Percentiles rank a stretch among this genome's conserved stretches.
These are phyloP conservation scores for Groenewaldozyma tartarivorans DNA, from an alignment of 805 yeast genomes.

Conservation along the genomic window DNA sequence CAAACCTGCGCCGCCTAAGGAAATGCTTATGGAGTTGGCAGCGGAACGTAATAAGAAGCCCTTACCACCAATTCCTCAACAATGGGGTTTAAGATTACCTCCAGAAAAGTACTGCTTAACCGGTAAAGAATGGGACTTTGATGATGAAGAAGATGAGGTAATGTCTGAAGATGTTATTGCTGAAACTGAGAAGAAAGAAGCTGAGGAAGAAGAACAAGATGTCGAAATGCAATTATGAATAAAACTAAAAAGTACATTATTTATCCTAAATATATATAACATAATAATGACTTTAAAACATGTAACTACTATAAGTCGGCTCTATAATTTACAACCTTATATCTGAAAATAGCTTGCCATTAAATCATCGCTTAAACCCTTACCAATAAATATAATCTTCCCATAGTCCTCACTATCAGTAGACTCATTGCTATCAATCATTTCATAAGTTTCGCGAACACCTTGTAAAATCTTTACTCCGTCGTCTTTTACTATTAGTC, in stretches of 20 bases:
- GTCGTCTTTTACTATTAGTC: constrained; percentile 36
- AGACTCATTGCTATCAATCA: constrained; percentile 36
- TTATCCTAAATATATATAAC: too few relatives aligned
- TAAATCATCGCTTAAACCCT: constrained; percentile 35
- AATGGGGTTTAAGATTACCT: constrained; percentile 88
- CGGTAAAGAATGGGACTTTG: constrained; percentile 64
- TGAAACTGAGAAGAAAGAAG: constrained; percentile 33
- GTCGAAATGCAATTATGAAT: constrained; percentile 3
- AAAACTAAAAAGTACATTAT: too few relatives aligned
- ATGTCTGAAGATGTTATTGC: constrained; percentile 19
- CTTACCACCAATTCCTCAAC: constrained; percentile 82
- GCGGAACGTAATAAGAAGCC: constrained; percentile 84
- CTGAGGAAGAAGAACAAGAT: constrained; percentile 1
- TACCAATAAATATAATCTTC: constrained; percentile 71
- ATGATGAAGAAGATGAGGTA: constrained; percentile 34
- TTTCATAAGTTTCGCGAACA: constrained; percentile 85
- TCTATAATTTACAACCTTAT: too few relatives aligned
- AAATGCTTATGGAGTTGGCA: constrained; percentile 80
- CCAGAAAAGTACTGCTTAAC: constrained; percentile 96
- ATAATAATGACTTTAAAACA: too few relatives aligned
- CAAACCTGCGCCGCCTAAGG: constrained; percentile 93
- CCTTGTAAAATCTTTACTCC: constrained; percentile 69
- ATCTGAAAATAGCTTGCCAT: constrained; percentile 7
- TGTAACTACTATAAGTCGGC: too few relatives aligned
- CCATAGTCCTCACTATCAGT: constrained; percentile 33